Evolutionary conservation across 352 stramenopile species (phyloP).

Genomic region (Peronospora farinosa): DNA sequence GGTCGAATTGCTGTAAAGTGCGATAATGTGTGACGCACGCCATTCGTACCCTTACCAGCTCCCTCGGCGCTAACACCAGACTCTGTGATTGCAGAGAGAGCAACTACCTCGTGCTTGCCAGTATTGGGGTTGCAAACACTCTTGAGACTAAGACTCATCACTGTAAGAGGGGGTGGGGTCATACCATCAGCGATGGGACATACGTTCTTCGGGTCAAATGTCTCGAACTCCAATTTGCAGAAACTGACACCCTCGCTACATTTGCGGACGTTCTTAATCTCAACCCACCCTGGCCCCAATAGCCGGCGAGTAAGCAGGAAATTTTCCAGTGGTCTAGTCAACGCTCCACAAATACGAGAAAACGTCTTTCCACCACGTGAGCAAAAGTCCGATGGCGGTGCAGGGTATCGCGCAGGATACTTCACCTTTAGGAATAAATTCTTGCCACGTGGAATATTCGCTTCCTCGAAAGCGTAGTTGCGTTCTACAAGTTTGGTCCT

Average conservation of each 20-base stretch:
- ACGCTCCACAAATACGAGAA: constrained; percentile 92
- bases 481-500: constrained; percentile 92
- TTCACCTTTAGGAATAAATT: constrained; percentile 97
- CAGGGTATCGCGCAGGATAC: constrained; percentile 91
- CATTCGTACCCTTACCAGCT: constrained; percentile 31
- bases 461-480: constrained; percentile 97
- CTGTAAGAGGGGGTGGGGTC: constrained; percentile 87
- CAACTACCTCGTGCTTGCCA: constrained; percentile 94
- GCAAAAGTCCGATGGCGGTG: constrained; percentile 79
- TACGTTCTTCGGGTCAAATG: constrained; percentile 90
- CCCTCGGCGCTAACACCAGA: constrained; percentile 68
- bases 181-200: constrained; percentile 65
- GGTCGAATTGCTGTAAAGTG: constrained; percentile 82
- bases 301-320: constrained; percentile 97
- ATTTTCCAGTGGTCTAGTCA: constrained; percentile 91
- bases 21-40: constrained; percentile 37
- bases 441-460: constrained; percentile 90
- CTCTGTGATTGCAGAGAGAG: constrained; percentile 73
- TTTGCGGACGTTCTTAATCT: constrained; percentile 86
- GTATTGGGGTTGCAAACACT: constrained; percentile 94
- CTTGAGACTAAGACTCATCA: constrained; percentile 96
- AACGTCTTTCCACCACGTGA: constrained; percentile 88
- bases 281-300: constrained; percentile 97
- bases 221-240: constrained; percentile 92
- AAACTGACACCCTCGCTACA: constrained; percentile 77